These are phyloP conservation scores for Coemansia reversa DNA, from an alignment of 192 early-diverging fungal genomes.

Conservation along the genomic window DNA sequence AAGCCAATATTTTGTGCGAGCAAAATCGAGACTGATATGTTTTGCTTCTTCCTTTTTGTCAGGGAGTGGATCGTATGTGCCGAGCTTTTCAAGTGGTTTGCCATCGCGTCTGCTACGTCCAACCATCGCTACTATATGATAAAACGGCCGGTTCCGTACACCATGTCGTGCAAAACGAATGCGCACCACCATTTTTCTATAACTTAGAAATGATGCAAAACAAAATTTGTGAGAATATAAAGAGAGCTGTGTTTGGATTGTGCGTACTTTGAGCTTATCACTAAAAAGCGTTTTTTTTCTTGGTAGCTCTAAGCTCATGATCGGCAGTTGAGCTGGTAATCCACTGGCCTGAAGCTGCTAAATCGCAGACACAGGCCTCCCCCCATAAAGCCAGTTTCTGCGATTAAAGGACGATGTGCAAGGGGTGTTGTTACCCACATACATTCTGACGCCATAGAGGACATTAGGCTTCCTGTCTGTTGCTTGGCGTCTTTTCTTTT, in stretches of 20 bases:
- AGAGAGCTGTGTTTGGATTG: background rate
- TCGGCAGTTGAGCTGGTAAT: background rate
- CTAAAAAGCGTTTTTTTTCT: background rate
- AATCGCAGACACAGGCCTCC: too few relatives aligned
- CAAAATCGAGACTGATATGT: constrained; percentile 81
- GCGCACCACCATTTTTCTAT: constrained; percentile 63
- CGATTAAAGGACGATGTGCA: background rate
- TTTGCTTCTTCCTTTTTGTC: constrained; percentile 67
- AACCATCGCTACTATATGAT: constrained; percentile 92
- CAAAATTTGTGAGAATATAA: background rate
- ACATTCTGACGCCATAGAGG: background rate
- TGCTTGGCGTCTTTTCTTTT: constrained; percentile 7
- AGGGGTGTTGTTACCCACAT: background rate
- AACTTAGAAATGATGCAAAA: background rate
- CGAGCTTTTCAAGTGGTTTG: constrained; percentile 89
- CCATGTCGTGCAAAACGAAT: constrained; percentile 92
- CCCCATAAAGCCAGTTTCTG: constrained; percentile 2
- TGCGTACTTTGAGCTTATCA: background rate
- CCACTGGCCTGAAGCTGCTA: background rate
- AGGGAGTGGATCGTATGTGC: constrained; percentile 90
- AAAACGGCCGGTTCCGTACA: constrained; percentile 83
- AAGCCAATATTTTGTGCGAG: constrained; percentile 95
- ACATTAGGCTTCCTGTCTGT: background rate
- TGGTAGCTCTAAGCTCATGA: background rate
- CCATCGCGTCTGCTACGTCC: constrained; percentile 74